Base-by-base conservation (phyloP, 2,329 filamentous ascomycete species). In the Emmonsiellopsis sp. region DNA sequence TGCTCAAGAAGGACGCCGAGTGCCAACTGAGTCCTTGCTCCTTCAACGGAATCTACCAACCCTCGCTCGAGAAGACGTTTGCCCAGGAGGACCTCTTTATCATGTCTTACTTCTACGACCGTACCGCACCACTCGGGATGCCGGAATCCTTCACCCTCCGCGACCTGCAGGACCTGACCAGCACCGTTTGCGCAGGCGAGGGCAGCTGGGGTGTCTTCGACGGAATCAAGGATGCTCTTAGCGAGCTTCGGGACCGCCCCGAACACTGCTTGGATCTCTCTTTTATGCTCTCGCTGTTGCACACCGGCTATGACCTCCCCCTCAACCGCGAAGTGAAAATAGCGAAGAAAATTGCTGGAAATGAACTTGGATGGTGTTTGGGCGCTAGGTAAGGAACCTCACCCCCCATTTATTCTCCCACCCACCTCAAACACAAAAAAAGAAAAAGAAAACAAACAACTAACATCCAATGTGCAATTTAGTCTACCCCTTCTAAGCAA, bases 81-180 rank as follows among this genome's bases (percentile, higher is more conserved):
- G 77, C 88, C 31, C 81, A 80, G 58, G 92, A 97, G 71, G 91
- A 96, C 63, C 83, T 97, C 40, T 98, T 92, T 74, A 89, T 97
- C 62, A 92, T 98, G 73, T 95, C 88, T 33, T 98, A 95, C 80
- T 98, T 98, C 74, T 96, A 87, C 74, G 93, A 98, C 76, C 91
- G 94, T 64, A 94, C 88, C 27, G 82, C 88, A 69, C 88, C 90
- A 4, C 82, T 98, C 9, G 94, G 94, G 60, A 97, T 98, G 90
- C 93, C 94, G n/a, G 90, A 95, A 61, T 91, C 87, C 5, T 98
- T 97, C 72, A 96, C 91, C 0, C 76, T 98, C 36, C 82, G 85
- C 49, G 93, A 98, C 75, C 80, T 98, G 65, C 86, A 91, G 64
- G 87, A 94, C 56, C 81, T 97, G 14, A 84, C 93, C 0, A 78